A percentile compares a stretch with the other conserved stretches of the same genome.
These are phyloP conservation scores for Vigna nakashimae DNA, from an alignment of 306 rosid species.

Conservation along the genomic window DNA sequence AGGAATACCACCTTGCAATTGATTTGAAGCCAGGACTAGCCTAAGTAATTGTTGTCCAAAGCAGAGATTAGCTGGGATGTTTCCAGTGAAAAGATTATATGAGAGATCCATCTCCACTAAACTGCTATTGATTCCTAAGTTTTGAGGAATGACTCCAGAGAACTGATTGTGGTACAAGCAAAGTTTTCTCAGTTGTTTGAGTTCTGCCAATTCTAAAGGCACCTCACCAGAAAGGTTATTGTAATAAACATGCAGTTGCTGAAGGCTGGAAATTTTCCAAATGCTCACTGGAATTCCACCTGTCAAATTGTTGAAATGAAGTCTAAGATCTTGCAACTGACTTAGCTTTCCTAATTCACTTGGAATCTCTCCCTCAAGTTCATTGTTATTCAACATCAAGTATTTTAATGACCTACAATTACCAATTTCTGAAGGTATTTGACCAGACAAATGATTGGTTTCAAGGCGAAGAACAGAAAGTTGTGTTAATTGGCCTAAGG, in stretches of 20 bases:
- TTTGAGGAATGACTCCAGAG: slow-evolving; percentile 56
- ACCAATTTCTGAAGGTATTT: slow-evolving; percentile 30
- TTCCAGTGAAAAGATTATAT: slow-evolving; percentile 41
- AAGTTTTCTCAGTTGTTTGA: slow-evolving; percentile 56
- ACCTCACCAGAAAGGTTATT: slow-evolving; percentile 67
- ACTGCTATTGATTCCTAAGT: slow-evolving; percentile 20
- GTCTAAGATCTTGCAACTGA: slow-evolving; percentile 50
- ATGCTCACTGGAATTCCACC: slow-evolving; percentile 70
- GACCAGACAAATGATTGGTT: slow-evolving; percentile 1
- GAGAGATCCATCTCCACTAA: neutral
- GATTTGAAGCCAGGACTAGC: slow-evolving; percentile 56
- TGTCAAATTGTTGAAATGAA: slow-evolving; percentile 51
- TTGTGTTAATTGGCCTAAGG: slow-evolving; percentile 56
- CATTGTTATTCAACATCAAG: neutral
- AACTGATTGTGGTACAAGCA: slow-evolving; percentile 59
- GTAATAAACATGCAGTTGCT: neutral
- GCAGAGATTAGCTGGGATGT: slow-evolving; percentile 67
- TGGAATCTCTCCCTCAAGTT: slow-evolving; percentile 52
- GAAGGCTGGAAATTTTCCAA: slow-evolving; percentile 69
- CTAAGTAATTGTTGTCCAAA: slow-evolving; percentile 49
- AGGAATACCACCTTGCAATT: slow-evolving; percentile 59
- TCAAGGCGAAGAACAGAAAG: slow-evolving; percentile 22
- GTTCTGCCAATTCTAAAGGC: slow-evolving; percentile 59
- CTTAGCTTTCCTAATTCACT: slow-evolving; percentile 57
- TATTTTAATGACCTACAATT: slow-evolving; percentile 5